Evolutionary conservation across 495 filamentous ascomycete genomes (phyloP).

Genomic region (Xylaria acuta): DNA sequence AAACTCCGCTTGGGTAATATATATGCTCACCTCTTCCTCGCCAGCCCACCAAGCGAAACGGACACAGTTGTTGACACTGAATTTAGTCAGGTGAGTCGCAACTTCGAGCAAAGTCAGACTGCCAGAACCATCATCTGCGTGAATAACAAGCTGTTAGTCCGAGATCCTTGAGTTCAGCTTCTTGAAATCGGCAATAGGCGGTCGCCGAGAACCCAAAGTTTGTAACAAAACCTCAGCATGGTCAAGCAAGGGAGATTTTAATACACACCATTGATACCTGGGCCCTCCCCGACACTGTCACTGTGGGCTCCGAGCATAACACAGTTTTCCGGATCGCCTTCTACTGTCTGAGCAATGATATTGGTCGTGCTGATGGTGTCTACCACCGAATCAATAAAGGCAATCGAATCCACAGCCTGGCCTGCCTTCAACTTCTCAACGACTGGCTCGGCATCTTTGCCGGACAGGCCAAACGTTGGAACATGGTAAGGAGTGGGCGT

Average conservation of each 20-base stretch:
- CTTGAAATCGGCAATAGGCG: not conserved
- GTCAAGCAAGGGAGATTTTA: not conserved
- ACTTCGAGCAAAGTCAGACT: conserved; percentile 61
- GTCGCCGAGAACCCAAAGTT: not conserved
- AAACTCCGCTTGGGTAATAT: not conserved
- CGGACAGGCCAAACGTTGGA: conserved; percentile 63
- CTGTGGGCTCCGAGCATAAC: conserved; percentile 64
- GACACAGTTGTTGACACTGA: conserved; percentile 61
- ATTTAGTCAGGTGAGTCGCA: conserved; percentile 56
- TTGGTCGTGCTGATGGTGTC: conserved; percentile 54
- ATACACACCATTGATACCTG: conserved; percentile 39
- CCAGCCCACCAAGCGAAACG: conserved; percentile 65
- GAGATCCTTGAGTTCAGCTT: not conserved
- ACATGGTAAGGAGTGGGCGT: conserved; percentile 58
- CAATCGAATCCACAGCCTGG: conserved; percentile 56
- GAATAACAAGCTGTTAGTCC: conserved; percentile 28
- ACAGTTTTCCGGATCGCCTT: conserved; percentile 62
- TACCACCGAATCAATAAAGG: conserved; percentile 61
- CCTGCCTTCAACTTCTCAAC: conserved; percentile 54
- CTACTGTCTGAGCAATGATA: conserved; percentile 60
- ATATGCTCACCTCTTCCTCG: conserved; percentile 54
- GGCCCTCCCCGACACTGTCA: conserved; percentile 59
- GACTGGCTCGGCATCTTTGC: conserved; percentile 55
- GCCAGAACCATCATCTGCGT: conserved; percentile 59
- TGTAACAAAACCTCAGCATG: no score